Evolutionary conservation across 768 basidiomycete genomes (phyloP).

Genomic region (Russula dissimulans): DNA sequence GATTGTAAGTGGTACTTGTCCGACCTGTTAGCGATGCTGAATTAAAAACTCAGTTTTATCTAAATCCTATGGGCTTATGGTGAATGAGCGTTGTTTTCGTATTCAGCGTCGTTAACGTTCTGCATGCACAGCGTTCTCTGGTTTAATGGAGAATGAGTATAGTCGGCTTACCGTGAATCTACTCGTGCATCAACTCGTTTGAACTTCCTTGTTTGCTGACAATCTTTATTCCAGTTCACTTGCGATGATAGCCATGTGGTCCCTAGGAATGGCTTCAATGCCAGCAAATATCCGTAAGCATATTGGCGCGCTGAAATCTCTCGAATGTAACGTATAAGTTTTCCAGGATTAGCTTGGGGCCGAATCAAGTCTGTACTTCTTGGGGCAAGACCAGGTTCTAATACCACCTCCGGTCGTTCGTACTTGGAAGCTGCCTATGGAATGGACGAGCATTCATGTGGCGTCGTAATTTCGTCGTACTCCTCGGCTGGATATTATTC

Average conservation of each 20-base stretch:
- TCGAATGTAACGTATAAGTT: not conserved
- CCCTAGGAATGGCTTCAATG: constrained; percentile 50
- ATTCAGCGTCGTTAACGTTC: not conserved
- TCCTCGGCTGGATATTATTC: constrained; percentile 59
- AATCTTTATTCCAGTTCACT: constrained; percentile 32
- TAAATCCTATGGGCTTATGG: constrained; percentile 73
- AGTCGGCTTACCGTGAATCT: constrained; percentile 47
- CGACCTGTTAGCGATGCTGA: not conserved
- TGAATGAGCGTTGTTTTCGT: constrained; percentile 22
- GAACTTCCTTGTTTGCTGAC: constrained; percentile 3
- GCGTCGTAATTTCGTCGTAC: constrained; percentile 60
- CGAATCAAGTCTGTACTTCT: constrained; percentile 74
- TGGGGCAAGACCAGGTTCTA: constrained; percentile 51
- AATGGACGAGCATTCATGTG: constrained; percentile 44
- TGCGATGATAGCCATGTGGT: constrained; percentile 61
- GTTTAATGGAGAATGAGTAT: constrained; percentile 82
- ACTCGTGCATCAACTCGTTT: not conserved
- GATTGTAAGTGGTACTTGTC: constrained; percentile 43
- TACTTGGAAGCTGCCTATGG: constrained; percentile 56
- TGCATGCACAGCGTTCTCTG: constrained; percentile 50
- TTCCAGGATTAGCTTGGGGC: constrained; percentile 36
- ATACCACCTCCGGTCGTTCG: constrained; percentile 42
- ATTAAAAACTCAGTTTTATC: constrained; percentile 45
- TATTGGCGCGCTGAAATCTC: constrained; percentile 15
- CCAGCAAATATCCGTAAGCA: constrained; percentile 54